Base-by-base conservation (phyloP, 768 basidiomycete species). In the Russula lepida region DNA sequence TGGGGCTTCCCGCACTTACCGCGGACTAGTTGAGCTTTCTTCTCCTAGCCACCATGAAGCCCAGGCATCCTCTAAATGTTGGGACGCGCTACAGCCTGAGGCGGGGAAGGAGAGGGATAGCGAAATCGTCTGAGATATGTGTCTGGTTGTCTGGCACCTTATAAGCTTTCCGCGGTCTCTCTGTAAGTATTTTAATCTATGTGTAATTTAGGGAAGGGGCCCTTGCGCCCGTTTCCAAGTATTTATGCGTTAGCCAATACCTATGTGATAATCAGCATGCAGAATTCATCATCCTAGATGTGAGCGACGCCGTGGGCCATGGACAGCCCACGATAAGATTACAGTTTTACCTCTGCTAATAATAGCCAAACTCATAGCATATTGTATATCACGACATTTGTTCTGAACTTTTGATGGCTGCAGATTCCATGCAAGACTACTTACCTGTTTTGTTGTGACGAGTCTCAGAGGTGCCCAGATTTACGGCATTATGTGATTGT, bases 1-100 rank as follows among this genome's bases (percentile, higher is more conserved):
- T 11, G 60, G 63, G 2, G 59, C 59, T 15, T 37, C 63, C 8
- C 60, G 63, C 48, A 37, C 62, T 19, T 53, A 64, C 50, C 60
- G 63, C 12, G 59, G 60, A 37, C 60, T 62, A n/a, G 27, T 25
- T 6, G 63, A 54, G 11, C 39, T 27, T 35, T 39, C 46, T 27
- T 28, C 59, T 9, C 3, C n/a, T 17, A 6, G 32, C 12, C 25
- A 37, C 23, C 6, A 0, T 28, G 35, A n/a, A n/a, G 23, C 19
- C 11, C 48, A 41, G 46, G 46, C 8, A 12, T 35, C 7, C 23
- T n/a, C 3, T 21, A 9, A 41, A 54, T 15, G 15, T 47, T 8
- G 30, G 21, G 21, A 4, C 13, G 39, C n/a, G 39, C 19, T 5
- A 43, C 28, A 44, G 35, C 35, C 15, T 15, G 15, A 37, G 19